These are phyloP conservation scores for Collybia nuda DNA, from an alignment of 768 basidiomycete species.

Conservation along the genomic window DNA sequence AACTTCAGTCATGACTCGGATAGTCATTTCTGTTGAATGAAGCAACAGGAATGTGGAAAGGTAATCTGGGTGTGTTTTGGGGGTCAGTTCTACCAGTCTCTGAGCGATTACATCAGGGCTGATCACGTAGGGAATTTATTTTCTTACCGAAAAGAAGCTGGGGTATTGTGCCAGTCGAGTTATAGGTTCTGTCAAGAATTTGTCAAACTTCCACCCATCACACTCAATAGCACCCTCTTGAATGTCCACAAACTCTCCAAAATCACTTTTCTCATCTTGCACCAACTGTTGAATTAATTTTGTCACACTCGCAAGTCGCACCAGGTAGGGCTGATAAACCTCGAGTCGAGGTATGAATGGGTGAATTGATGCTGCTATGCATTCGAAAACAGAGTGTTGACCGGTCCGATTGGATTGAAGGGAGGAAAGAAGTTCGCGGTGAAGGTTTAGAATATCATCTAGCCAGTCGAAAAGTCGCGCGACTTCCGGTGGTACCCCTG, in stretches of 20 bases:
- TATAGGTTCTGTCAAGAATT: slow-evolving; percentile 74
- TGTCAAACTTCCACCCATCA: slow-evolving; percentile 62
- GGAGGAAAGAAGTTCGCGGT: slow-evolving; percentile 54
- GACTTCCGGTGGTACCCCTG: slow-evolving; percentile 72
- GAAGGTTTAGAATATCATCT: slow-evolving; percentile 82
- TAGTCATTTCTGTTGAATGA: slow-evolving; percentile 66
- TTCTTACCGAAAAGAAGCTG: slow-evolving; percentile 68
- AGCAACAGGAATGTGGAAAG: slow-evolving; percentile 63
- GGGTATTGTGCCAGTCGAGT: slow-evolving; percentile 72
- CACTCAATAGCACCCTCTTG: slow-evolving; percentile 56
- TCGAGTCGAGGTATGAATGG: slow-evolving; percentile 68
- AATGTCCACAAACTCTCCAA: slow-evolving; percentile 82
- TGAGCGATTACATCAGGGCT: slow-evolving; percentile 26
- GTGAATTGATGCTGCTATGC: slow-evolving; percentile 59
- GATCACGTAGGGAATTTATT: background rate
- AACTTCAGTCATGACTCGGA: slow-evolving; percentile 81
- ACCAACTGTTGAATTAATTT: slow-evolving; percentile 49
- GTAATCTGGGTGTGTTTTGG: slow-evolving; percentile 69
- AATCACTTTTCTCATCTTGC: slow-evolving; percentile 58
- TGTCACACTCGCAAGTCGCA: slow-evolving; percentile 63
- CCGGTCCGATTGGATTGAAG: slow-evolving; percentile 34
- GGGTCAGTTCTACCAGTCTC: slow-evolving; percentile 71
- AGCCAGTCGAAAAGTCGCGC: slow-evolving; percentile 83
- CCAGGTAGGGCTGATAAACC: slow-evolving; percentile 86
- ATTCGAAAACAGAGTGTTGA: slow-evolving; percentile 43